Conservation (phyloP, 169 alveolate species). For the Eimeria praecox region DNA sequence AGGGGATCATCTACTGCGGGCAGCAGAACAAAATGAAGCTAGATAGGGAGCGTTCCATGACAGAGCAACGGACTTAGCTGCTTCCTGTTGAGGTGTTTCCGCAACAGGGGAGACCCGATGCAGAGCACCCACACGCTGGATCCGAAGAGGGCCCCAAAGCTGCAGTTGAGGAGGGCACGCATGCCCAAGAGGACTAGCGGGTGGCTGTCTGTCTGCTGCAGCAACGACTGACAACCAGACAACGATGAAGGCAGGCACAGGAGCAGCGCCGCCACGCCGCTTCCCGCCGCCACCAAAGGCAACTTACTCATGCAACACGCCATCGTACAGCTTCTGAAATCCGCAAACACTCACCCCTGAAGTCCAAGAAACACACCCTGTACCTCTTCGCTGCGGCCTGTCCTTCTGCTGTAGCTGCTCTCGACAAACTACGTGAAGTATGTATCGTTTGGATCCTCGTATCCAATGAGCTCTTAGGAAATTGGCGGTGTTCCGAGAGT, state of each 20-base stretch:
- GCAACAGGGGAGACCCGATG: conserved; percentile 68
- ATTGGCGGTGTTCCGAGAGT: neutral
- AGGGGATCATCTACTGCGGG: neutral
- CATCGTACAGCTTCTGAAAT: neutral
- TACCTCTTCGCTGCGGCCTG: neutral
- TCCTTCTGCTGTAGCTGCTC: neutral
- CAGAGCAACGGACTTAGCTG: conserved; percentile 49
- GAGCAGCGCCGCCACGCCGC: conserved; percentile 73
- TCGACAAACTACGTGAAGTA: neutral
- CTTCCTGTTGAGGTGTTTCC: conserved; percentile 65
- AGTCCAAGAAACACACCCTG: neutral
- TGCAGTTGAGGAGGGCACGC: conserved; percentile 74
- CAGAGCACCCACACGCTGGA: conserved; percentile 70
- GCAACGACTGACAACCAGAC: conserved; percentile 30
- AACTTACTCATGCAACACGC: conserved; percentile 74
- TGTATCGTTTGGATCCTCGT: neutral
- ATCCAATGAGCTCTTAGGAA: neutral
- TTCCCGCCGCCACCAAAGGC: conserved; percentile 75
- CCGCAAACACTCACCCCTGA: neutral
- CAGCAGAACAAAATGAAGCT: neutral
- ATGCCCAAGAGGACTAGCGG: conserved; percentile 37
- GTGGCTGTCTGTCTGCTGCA: conserved; percentile 53
- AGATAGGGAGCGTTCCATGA: too few species aligned
- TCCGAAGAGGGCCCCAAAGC: conserved; percentile 77
- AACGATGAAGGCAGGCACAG: conserved; percentile 50